Conservation (phyloP, 164 flowering plant species). For the Tetracentron sinense region DNA sequence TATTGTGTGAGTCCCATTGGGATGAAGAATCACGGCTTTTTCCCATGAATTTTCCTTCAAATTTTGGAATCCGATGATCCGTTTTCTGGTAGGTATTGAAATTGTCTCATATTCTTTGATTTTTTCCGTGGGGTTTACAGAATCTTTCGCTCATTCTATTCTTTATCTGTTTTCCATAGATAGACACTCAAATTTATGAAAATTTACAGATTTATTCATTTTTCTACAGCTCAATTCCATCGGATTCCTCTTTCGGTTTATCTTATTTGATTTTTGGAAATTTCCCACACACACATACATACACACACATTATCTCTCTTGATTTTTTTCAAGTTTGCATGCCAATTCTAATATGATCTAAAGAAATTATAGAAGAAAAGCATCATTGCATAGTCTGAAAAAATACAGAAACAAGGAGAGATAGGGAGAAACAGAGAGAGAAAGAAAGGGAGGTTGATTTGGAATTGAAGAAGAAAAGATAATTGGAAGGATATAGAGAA, state of each 20-base stretch:
- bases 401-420: slow-evolving; percentile 17
- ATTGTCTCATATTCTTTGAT: slow-evolving; percentile 46
- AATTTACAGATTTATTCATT: slow-evolving; percentile 11
- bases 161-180: slow-evolving; percentile 16
- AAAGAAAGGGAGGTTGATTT: slow-evolving; percentile 23
- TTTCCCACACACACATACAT: slow-evolving; percentile 35
- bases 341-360: background rate
- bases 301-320: slow-evolving; percentile 14
- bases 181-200: slow-evolving; percentile 21
- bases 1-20: slow-evolving; percentile 14
- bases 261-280: slow-evolving; percentile 9
- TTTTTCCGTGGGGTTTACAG: slow-evolving; percentile 34
- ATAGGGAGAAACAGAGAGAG: slow-evolving; percentile 9
- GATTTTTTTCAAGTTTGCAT: slow-evolving; percentile 19
- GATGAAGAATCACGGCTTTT: slow-evolving; percentile 26
- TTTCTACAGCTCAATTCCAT: slow-evolving; percentile 22
- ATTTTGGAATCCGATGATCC: slow-evolving; percentile 60
- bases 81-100: slow-evolving; percentile 28
- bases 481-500: slow-evolving; percentile 52
- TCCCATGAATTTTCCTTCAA: slow-evolving; percentile 33
- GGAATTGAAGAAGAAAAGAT: slow-evolving; percentile 10
- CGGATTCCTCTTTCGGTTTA: slow-evolving; percentile 40
- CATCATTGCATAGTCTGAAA: slow-evolving; percentile 12
- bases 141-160: slow-evolving; percentile 16
- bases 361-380: slow-evolving; percentile 10